A percentile compares a stretch with the other conserved stretches of the same genome.
Conservation (phyloP, 163 green algal species). For the Prototheca wickerhamii region DNA sequence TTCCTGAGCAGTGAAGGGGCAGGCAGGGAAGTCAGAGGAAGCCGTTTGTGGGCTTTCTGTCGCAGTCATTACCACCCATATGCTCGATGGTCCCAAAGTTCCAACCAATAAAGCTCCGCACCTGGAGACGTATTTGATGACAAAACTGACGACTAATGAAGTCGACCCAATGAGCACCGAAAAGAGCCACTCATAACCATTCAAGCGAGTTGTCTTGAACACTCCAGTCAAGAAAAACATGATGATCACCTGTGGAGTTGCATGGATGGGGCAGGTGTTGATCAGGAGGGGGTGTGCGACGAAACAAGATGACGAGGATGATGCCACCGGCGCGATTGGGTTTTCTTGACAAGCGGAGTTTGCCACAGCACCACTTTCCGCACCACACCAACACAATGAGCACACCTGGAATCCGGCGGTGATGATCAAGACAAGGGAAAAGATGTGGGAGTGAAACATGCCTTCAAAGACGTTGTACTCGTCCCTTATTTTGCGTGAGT, state of each 20-base stretch:
- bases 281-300: too few relatives aligned
- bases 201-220: constrained; percentile 36
- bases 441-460: constrained; percentile 58
- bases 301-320: too few relatives aligned
- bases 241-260: constrained; percentile 37
- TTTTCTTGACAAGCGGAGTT: too few relatives aligned
- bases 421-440: constrained; percentile 68
- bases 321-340: too few relatives aligned
- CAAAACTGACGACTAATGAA: constrained; percentile 17
- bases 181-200: constrained; percentile 36
- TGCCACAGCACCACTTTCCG: not conserved
- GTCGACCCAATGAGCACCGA: constrained; percentile 33
- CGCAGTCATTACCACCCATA: too few relatives aligned
- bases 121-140: constrained; percentile 33
- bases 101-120: not conserved
- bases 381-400: not conserved
- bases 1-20: not conserved
- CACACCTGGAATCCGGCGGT: constrained; percentile 58
- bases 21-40: too few relatives aligned
- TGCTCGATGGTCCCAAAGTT: not conserved
- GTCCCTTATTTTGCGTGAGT: constrained; percentile 75
- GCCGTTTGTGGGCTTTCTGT: too few relatives aligned
- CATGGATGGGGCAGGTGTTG: not conserved
- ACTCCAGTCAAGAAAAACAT: constrained; percentile 44
- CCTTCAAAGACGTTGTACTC: constrained; percentile 86